phyloP scores from a whole-genome alignment of 2,329 filamentous ascomycete species.

The Chaetomium strumarium region DNA sequence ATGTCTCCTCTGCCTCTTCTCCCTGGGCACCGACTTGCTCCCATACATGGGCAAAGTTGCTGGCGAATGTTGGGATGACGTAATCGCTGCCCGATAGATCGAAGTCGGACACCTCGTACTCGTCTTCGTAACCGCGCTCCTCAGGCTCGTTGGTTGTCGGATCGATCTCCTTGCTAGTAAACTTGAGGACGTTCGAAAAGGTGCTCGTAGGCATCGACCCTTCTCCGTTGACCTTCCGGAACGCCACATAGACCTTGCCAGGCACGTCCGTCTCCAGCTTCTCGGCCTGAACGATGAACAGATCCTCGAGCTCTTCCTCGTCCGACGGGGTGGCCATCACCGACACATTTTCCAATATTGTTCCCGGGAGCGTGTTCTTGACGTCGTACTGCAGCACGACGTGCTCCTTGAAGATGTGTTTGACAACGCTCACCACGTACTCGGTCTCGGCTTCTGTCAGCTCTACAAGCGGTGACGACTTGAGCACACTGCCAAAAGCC shows the following conservation, averaged over 20 bases:
- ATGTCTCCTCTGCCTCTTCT: slow-evolving; percentile 84
- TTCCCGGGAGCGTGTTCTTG: slow-evolving; percentile 92
- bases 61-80: slow-evolving; percentile 85
- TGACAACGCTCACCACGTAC: slow-evolving; percentile 88
- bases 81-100: slow-evolving; percentile 91
- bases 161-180: slow-evolving; percentile 97
- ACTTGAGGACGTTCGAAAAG: slow-evolving; percentile 91
- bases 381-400: slow-evolving; percentile 94
- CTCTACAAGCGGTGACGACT: slow-evolving; percentile 79
- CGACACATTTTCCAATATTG: slow-evolving; percentile 83
- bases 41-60: slow-evolving; percentile 95
- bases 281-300: slow-evolving; percentile 87
- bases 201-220: slow-evolving; percentile 69
- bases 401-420: slow-evolving; percentile 97
- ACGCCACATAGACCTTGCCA: slow-evolving; percentile 90
- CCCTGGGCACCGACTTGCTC: slow-evolving; percentile 85
- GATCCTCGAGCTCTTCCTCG: slow-evolving; percentile 79
- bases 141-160: slow-evolving; percentile 90
- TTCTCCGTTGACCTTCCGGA: slow-evolving; percentile 76
- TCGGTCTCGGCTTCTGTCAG: slow-evolving; percentile 96
- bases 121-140: slow-evolving; percentile 88
- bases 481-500: slow-evolving; percentile 83
- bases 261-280: slow-evolving; percentile 79
- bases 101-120: slow-evolving; percentile 93
- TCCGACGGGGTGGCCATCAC: slow-evolving; percentile 74